These are phyloP conservation scores for Pseudogymnoascus sp. DNA, from an alignment of 2,329 filamentous ascomycete species.

Conservation along the genomic window DNA sequence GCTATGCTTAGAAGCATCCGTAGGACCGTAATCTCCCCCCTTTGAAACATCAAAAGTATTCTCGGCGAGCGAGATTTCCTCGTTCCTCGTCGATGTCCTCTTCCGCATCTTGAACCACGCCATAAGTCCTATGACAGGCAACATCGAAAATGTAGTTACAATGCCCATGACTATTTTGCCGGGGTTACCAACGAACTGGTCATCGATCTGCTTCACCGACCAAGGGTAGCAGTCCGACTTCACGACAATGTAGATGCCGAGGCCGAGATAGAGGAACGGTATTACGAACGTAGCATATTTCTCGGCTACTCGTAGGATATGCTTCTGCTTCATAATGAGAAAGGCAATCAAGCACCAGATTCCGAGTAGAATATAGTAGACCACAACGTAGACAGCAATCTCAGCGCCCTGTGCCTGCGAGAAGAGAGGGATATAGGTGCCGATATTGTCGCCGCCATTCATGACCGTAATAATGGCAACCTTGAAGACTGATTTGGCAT, in stretches of 20 bases:
- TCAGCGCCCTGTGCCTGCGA: conserved; percentile 28
- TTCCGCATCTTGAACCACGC: not conserved
- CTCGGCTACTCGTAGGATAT: conserved; percentile 26
- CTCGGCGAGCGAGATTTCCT: not conserved
- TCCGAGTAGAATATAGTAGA: conserved; percentile 30
- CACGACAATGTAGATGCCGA: conserved; percentile 30
- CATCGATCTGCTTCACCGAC: conserved; percentile 29
- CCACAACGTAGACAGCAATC: conserved; percentile 30
- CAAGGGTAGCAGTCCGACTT: conserved; percentile 31
- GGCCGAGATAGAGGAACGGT: conserved; percentile 30
- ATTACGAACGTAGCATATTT: conserved; percentile 17
- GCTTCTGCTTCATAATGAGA: conserved; percentile 29
- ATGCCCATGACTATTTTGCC: not conserved
- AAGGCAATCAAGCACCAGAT: conserved; percentile 28
- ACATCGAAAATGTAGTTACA: not conserved
- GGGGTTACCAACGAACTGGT: conserved; percentile 18
- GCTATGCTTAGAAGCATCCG: not conserved
- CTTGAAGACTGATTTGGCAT: conserved; percentile 24
- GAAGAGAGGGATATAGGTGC: conserved; percentile 32
- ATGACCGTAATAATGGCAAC: conserved; percentile 30
- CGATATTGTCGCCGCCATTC: conserved; percentile 33
- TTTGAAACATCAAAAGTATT: not conserved
- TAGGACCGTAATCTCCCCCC: not conserved
- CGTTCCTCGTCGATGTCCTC: not conserved
- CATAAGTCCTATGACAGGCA: not conserved